Evolutionary conservation across 306 rosid genomes (phyloP).

Genomic region (Mucuna pruriens): DNA sequence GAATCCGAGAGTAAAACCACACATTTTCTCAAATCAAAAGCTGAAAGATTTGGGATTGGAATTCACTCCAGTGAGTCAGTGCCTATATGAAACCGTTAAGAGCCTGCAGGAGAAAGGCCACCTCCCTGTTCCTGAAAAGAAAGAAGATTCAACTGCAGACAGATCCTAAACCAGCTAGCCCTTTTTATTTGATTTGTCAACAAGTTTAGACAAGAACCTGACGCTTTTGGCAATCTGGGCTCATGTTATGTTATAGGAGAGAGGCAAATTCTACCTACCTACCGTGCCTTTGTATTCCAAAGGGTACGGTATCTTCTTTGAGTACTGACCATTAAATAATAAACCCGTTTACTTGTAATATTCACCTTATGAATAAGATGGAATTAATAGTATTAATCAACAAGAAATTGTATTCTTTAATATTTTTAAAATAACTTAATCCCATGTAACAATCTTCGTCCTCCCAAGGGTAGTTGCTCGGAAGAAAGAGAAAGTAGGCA

Average conservation of each 20-base stretch:
- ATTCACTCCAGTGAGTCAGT: slow-evolving; percentile 76
- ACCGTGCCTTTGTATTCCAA: too few species aligned
- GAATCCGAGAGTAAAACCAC: slow-evolving; percentile 78
- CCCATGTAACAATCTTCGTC: not conserved
- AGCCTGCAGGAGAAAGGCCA: slow-evolving; percentile 92
- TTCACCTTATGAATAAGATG: too few species aligned
- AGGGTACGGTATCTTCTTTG: too few species aligned
- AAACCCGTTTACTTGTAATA: too few species aligned
- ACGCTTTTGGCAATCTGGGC: slow-evolving; percentile 1
- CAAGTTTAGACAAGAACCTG: not conserved
- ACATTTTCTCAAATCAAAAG: slow-evolving; percentile 77
- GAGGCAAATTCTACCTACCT: too few species aligned
- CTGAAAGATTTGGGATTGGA: slow-evolving; percentile 82
- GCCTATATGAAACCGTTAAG: slow-evolving; percentile 85
- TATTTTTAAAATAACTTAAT: not conserved
- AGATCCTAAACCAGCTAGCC: slow-evolving; percentile 23
- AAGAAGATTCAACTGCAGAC: slow-evolving; percentile 52
- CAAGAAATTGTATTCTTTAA: not conserved
- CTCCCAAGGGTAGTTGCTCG: not conserved
- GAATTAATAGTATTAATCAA: too few species aligned
- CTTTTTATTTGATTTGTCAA: not conserved
- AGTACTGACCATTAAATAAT: too few species aligned
- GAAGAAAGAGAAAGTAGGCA: not conserved
- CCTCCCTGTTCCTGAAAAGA: slow-evolving; percentile 54
- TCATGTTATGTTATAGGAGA: slow-evolving; percentile 21